Conservation (phyloP, 1,284 basidiomycete species). For the Rhodotorula sp. region DNA sequence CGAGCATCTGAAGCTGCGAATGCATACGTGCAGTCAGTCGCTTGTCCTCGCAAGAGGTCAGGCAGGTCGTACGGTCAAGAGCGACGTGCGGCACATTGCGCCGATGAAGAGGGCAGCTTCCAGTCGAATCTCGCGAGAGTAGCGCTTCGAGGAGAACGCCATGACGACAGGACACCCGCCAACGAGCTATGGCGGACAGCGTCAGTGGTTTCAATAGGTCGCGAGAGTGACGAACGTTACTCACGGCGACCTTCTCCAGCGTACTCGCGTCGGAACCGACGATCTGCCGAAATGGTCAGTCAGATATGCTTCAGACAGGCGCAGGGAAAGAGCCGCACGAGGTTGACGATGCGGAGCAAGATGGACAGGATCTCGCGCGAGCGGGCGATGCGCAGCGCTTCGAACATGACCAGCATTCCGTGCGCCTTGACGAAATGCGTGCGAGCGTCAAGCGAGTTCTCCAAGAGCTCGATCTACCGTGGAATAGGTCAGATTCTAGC, state of each 20-base stretch:
- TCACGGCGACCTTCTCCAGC: constrained; percentile 88
- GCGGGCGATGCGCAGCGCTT: constrained; percentile 78
- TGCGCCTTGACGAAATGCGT: constrained; percentile 84
- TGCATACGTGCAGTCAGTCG: background rate
- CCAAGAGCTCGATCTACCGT: constrained; percentile 69
- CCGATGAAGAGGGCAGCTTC: constrained; percentile 95
- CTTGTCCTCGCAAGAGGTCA: background rate
- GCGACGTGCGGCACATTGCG: constrained; percentile 85
- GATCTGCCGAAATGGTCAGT: constrained; percentile 60
- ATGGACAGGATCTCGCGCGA: constrained; percentile 78
- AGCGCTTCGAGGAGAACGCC: constrained; percentile 90
- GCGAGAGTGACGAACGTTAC: constrained; percentile 43
- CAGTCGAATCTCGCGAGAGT: constrained; percentile 86
- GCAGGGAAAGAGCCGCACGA: constrained; percentile 58
- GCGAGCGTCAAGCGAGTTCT: constrained; percentile 85
- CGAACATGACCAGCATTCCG: constrained; percentile 90
- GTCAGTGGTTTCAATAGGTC: background rate
- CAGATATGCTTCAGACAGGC: background rate
- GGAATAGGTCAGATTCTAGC: background rate
- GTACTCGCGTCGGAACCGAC: constrained; percentile 81
- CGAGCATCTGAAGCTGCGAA: constrained; percentile 82
- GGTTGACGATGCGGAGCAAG: constrained; percentile 83
- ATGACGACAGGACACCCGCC: constrained; percentile 51
- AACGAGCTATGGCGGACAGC: constrained; percentile 42
- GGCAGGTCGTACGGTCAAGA: constrained; percentile 62